These are phyloP conservation scores for Stipa capillata DNA, from an alignment of 176 grass and related monocot species.

Conservation along the genomic window DNA sequence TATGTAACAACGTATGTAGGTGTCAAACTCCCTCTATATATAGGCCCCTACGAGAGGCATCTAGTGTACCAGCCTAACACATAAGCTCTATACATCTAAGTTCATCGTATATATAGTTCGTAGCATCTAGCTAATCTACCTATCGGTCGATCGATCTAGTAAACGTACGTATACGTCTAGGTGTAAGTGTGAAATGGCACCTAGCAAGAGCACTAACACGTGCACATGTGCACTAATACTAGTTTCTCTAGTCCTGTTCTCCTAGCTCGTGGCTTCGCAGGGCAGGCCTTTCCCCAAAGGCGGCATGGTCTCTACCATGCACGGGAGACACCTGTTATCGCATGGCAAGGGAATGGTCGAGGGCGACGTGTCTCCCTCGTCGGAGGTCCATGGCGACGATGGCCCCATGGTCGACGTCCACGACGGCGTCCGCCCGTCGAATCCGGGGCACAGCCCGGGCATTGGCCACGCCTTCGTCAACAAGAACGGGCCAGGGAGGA, in stretches of 20 bases:
- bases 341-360: neutral
- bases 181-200: slow-evolving; percentile 12
- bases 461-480: slow-evolving; percentile 24
- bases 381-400: neutral
- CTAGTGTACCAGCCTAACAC: neutral
- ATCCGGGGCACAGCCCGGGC: slow-evolving; percentile 5
- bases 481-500: neutral
- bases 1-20: neutral
- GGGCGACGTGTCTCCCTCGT: neutral
- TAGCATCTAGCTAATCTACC: neutral
- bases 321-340: slow-evolving; percentile 13
- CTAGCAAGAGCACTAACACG: neutral
- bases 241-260: neutral
- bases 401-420: neutral
- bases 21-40: no score
- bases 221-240: neutral
- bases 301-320: neutral
- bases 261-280: neutral
- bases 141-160: neutral
- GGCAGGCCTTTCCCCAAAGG: neutral
- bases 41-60: no score
- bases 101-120: neutral
- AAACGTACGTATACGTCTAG: neutral
- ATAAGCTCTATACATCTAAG: neutral
- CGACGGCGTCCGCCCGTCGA: neutral